phyloP scores from a whole-genome alignment of 306 rosid genomes.

The Begonia masoniana region DNA sequence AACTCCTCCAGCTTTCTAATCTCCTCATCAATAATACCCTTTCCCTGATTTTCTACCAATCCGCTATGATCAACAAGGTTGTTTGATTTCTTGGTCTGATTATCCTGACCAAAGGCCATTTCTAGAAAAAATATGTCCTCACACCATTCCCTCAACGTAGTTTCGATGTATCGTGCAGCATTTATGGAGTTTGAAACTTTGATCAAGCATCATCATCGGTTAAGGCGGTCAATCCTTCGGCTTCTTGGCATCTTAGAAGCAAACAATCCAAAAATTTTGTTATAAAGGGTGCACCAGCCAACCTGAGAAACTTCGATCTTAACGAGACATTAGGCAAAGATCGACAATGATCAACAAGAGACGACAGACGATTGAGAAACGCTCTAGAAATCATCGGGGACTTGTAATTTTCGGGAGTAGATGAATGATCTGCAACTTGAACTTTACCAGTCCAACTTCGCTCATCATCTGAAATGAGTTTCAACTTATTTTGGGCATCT shows the following conservation, averaged over 20 bases:
- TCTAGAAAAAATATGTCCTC: conserved; percentile 80
- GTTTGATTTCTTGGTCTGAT: conserved; percentile 15
- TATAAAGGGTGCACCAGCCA: conserved; percentile 48
- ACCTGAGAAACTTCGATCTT: conserved; percentile 73
- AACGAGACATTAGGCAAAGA: conserved; percentile 45
- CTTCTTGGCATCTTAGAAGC: conserved; percentile 85
- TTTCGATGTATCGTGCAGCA: conserved; percentile 64
- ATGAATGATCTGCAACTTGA: conserved; percentile 34
- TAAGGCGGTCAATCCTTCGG: conserved; percentile 89
- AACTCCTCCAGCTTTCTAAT: conserved; percentile 54
- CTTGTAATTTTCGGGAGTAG: conserved; percentile 50
- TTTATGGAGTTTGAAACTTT: conserved; percentile 76
- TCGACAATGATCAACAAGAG: conserved; percentile 59
- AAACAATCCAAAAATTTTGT: conserved; percentile 39
- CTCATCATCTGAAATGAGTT: conserved; percentile 40
- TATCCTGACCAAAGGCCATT: conserved; percentile 32
- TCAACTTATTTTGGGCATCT: conserved; percentile 59
- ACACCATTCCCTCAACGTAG: conserved; percentile 70
- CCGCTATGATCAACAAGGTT: conserved; percentile 15
- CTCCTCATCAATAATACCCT: conserved; percentile 50
- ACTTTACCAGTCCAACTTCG: conserved; percentile 63
- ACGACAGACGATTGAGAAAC: conserved; percentile 46
- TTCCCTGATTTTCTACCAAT: conserved; percentile 21
- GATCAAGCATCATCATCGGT: conserved; percentile 64
- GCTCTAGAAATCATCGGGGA: conserved; percentile 58